Evolutionary conservation across 768 basidiomycete species (phyloP), one percentile per base, ranked within the genome.

Genomic region (Tricholoma flavovirens): DNA sequence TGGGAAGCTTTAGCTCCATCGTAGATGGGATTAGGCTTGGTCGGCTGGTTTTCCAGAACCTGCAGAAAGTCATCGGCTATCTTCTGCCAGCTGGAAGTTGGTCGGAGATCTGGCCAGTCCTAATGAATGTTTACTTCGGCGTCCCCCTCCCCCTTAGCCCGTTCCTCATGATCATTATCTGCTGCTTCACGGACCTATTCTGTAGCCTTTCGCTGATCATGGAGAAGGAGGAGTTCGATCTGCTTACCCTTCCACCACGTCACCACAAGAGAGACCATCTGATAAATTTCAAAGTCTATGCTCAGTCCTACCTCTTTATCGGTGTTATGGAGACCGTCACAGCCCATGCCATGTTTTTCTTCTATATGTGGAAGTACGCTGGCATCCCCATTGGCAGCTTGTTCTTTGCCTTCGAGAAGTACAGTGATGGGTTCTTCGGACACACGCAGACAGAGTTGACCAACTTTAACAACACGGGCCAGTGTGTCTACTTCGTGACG

Each of bases 1-100:
- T 83, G 62, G 80, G 45, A 75, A 78, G 83, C 67, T 81, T 85
- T 59, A 71, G 78, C 5, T 81, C 82, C 8, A 83, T 86, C 59
- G 76, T 77, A 4, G 73, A 77, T 53, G 83, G 80, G 1, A 80
- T 84, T 57, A 74, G 82, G 60, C 77, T 83, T 66, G 83, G 83
- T 51, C 79, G 83, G 35, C 66, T 81, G 38, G 77, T 82, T 0
- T 83, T 83, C 56, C 80, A 83, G 61, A 84, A 84, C 60, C 60
- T 84, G 54, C 76, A 80, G 75, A 77, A 82, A 73, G 67, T 78
- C 40, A 74, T 75, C 15, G 59, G 75, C n/a, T 75, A 77, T 56
- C 63, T 79, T 8, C 72, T 78, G 65, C 78, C 77, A 9, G 76
- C 79, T n/a, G 80, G 81, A 29, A 78, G 77, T 19, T 86, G 83